A percentile compares a stretch with the other conserved stretches of the same genome.
phyloP scores from a whole-genome alignment of 768 basidiomycete species.

The Kwoniella mangroviensis region DNA sequence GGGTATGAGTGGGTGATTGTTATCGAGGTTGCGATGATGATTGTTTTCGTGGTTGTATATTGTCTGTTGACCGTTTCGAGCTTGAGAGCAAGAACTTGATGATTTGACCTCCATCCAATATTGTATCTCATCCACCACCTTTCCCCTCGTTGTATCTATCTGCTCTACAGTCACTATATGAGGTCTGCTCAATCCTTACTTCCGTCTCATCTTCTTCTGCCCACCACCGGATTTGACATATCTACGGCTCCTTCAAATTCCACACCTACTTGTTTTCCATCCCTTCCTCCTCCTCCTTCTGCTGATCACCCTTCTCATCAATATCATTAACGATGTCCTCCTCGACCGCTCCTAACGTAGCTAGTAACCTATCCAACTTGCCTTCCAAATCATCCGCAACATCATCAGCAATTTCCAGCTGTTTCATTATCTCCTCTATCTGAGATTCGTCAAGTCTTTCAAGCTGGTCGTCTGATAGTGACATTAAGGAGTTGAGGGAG shows the following conservation, averaged over 20 bases:
- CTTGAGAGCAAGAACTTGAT: no score
- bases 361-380: conserved; percentile 48
- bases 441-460: conserved; percentile 27
- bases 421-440: conserved; percentile 41
- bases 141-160: no score
- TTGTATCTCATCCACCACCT: no score
- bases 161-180: no score
- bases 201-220: conserved; percentile 10
- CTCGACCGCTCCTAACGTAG: conserved; percentile 35
- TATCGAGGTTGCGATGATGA: background rate
- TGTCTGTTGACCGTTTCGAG: no score
- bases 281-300: conserved; percentile 59
- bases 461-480: background rate
- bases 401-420: conserved; percentile 52
- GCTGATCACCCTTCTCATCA: conserved; percentile 60
- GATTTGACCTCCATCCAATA: no score
- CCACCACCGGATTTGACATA: no score
- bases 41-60: no score
- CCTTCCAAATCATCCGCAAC: conserved; percentile 55
- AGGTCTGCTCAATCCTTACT: background rate
- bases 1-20: conserved; percentile 9
- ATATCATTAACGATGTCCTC: conserved; percentile 66
- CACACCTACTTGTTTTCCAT: conserved; percentile 24
- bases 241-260: conserved; percentile 1
- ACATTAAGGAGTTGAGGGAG: conserved; percentile 19